These are phyloP conservation scores for Cocos nucifera DNA, from an alignment of 176 grass and related monocot species.

Conservation along the genomic window DNA sequence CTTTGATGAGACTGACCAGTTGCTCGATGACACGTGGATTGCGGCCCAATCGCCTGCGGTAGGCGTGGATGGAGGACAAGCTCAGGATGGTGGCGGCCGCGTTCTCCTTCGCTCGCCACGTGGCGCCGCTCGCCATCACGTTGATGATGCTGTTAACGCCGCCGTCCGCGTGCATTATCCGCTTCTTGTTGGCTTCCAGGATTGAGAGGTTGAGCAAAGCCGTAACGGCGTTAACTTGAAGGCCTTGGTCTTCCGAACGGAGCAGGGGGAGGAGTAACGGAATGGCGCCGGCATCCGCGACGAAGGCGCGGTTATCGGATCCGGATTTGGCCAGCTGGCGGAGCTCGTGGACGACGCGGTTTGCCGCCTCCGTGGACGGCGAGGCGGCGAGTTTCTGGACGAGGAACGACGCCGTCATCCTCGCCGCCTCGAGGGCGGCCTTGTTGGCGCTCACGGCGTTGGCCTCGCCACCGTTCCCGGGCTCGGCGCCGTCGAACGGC, in stretches of 20 bases:
- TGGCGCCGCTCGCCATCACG: slow-evolving; percentile 40
- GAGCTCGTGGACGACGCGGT: slow-evolving; percentile 82
- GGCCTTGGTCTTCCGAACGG: slow-evolving; percentile 48
- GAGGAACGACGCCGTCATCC: slow-evolving; percentile 82
- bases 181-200: slow-evolving; percentile 87
- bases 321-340: slow-evolving; percentile 66
- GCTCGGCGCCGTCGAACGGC: slow-evolving; percentile 36
- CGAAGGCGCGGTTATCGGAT: slow-evolving; percentile 64
- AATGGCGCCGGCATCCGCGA: slow-evolving; percentile 70
- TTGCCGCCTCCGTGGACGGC: slow-evolving; percentile 44
- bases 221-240: slow-evolving; percentile 82
- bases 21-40: slow-evolving; percentile 34
- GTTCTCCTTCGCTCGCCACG: slow-evolving; percentile 86
- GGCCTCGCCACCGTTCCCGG: slow-evolving; percentile 27
- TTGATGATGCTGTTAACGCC: slow-evolving; percentile 46
- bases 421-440: slow-evolving; percentile 76
- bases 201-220: slow-evolving; percentile 89
- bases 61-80: slow-evolving; percentile 56
- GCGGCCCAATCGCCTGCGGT: slow-evolving; percentile 62
- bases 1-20: slow-evolving; percentile 32
- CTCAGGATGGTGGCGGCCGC: slow-evolving; percentile 69
- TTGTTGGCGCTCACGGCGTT: slow-evolving; percentile 46
- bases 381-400: slow-evolving; percentile 58
- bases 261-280: slow-evolving; percentile 69
- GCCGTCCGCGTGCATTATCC: slow-evolving; percentile 89